Conservation (phyloP, 2,329 filamentous ascomycete genomes). For the Pseudogymnoascus sp. region DNA sequence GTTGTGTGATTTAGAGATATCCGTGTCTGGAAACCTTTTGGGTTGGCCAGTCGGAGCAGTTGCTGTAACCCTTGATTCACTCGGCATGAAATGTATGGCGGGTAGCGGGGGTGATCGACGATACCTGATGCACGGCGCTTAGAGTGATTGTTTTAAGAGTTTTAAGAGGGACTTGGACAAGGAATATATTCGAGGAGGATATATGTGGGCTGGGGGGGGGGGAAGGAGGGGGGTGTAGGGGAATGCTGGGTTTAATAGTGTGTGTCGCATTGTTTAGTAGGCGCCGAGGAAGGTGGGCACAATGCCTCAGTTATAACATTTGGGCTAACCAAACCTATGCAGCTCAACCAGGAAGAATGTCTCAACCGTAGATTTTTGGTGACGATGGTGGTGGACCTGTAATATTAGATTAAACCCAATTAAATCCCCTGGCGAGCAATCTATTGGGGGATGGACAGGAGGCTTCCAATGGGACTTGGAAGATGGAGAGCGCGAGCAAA, state of each 20-base stretch:
- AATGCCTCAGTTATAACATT: constrained; percentile 5
- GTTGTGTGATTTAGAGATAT: constrained; percentile 1
- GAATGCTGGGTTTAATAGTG: background rate
- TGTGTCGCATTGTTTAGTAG: constrained; percentile 1
- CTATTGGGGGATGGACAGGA: background rate
- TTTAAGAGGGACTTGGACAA: constrained; percentile 3
- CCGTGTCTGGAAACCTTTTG: background rate
- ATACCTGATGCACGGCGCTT: constrained; percentile 6
- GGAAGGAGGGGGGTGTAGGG: background rate
- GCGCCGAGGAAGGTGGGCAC: constrained; percentile 2
- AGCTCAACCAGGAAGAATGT: constrained; percentile 4
- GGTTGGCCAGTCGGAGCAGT: background rate
- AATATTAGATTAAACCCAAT: background rate
- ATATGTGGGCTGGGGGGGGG: background rate
- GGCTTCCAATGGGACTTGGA: constrained; percentile 1
- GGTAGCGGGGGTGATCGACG: constrained; percentile 2
- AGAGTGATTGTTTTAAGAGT: constrained; percentile 2
- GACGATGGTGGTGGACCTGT: constrained; percentile 4
- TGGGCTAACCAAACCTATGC: background rate
- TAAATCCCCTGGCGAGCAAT: background rate
- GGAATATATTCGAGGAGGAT: constrained; percentile 3
- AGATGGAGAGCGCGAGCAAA: background rate
- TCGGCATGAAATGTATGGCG: background rate
- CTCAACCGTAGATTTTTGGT: background rate
- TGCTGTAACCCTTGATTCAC: constrained; percentile 1